phyloP scores from a whole-genome alignment of 768 basidiomycete species.

The Boletus bicolor region DNA sequence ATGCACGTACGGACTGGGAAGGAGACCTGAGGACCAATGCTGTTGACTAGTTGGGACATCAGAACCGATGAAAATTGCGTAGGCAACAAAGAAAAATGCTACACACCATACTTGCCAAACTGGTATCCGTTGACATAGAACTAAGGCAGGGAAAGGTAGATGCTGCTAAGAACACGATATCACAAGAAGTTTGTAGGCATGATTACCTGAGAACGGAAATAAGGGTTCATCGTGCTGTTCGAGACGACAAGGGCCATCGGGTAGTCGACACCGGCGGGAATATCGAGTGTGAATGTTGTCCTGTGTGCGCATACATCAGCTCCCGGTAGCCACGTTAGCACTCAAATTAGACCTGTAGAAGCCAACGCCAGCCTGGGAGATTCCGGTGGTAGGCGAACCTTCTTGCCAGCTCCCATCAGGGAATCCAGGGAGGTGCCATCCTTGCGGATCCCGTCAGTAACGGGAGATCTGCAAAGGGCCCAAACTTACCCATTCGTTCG shows the following conservation, averaged over 20 bases:
- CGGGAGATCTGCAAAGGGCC: not conserved
- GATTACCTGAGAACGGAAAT: conserved; percentile 37
- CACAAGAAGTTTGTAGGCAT: not conserved
- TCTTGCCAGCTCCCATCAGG: conserved; percentile 45
- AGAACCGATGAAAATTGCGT: not conserved
- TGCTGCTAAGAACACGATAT: not conserved
- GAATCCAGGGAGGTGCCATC: conserved; percentile 60
- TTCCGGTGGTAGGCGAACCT: conserved; percentile 41
- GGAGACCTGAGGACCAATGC: conserved; percentile 22
- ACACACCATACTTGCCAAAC: conserved; percentile 27
- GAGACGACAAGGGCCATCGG: conserved; percentile 43
- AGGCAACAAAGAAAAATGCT: too few relatives aligned
- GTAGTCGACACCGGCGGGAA: conserved; percentile 47
- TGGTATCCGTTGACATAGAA: conserved; percentile 28
- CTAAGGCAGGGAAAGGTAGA: conserved; percentile 1
- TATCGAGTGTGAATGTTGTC: conserved; percentile 39
- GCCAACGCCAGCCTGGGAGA: conserved; percentile 42
- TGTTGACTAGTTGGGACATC: conserved; percentile 17
- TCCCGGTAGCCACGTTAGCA: not conserved
- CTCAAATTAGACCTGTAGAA: conserved; percentile 41
- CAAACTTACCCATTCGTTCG: conserved; percentile 43
- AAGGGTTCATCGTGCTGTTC: conserved; percentile 43
- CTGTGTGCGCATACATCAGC: conserved; percentile 8
- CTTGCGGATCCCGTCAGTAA: conserved; percentile 9
- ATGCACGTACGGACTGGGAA: conserved; percentile 26